Base-by-base conservation (phyloP, 805 yeast genomes). In the Yueomyces sinensis region DNA sequence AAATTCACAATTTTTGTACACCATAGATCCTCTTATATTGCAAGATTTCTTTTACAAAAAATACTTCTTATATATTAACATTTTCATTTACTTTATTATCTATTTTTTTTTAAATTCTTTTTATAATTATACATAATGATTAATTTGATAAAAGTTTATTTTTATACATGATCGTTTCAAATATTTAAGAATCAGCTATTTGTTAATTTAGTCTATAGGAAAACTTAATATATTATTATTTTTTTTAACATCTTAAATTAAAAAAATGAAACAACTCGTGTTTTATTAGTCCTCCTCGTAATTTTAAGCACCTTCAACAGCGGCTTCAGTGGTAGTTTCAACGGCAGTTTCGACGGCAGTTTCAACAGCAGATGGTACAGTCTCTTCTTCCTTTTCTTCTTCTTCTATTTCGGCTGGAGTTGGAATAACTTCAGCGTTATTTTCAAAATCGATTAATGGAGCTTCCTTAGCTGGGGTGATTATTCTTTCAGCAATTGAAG, bases 401-500 rank as follows among this genome's bases (percentile, higher is more conserved):
- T 40, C 50, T 29, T 40, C 47, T 32, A 50, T 25, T 23, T 44
- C 50, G 34, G 50, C 55, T 14, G 39, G 43, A n/a, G 39, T 43
- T 17, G 40, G 44, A 20, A 33, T 50, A 9, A 41, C 47, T 33
- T 41, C 41, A 31, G 43, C 47, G 23, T 41, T 48, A 9, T 40
- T 43, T 16, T 45, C 56, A 22, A 68, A 50, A 32, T 65, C 71
- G 29, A 65, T 62, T 36, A 67, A 49, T 32, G 66, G 59, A 5
- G 44, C 54, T 4, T 42, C 47, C 2, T 38, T 38, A 16, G 29
- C 13, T 13, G 47, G 58, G 4, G 74, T 74, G 32, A 62, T 49
- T 36, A 87, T 62, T 57, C 89, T 70, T 9, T 70, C 74, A 35
- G 87, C 76, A 32, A 82, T 62, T 34, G 65, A 60, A 1, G 54